These are phyloP conservation scores for Alternaria panax DNA, from an alignment of 2,329 filamentous ascomycete genomes.

Conservation along the genomic window DNA sequence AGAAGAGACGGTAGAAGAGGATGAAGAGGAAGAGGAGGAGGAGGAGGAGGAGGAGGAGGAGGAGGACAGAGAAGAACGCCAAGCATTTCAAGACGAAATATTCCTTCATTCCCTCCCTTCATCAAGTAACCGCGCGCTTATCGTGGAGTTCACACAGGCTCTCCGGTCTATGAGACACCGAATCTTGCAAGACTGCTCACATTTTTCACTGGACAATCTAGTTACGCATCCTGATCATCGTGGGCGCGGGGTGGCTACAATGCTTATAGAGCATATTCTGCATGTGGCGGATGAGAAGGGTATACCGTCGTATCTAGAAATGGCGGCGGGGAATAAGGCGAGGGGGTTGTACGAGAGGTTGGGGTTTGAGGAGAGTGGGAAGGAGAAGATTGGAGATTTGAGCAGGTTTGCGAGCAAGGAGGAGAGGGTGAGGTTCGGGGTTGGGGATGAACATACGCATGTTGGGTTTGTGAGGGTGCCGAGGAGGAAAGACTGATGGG, in stretches of 20 bases:
- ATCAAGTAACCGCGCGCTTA: constrained; percentile 34
- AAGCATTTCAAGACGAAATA: constrained; percentile 32
- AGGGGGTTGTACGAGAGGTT: constrained; percentile 34
- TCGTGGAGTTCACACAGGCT: constrained; percentile 31
- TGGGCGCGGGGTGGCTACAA: constrained; percentile 31
- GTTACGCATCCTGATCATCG: constrained; percentile 38
- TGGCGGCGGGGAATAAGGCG: constrained; percentile 34
- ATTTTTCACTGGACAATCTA: constrained; percentile 38
- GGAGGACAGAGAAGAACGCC: constrained; percentile 30
- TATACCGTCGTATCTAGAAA: constrained; percentile 38
- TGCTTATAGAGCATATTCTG: constrained; percentile 26
- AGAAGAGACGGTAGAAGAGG: no score
- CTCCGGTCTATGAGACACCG: constrained; percentile 23
- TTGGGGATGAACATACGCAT: background rate
- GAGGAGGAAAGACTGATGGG: no score
- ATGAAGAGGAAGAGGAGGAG: no score
- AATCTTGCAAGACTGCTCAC: constrained; percentile 16
- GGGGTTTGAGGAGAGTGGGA: constrained; percentile 35
- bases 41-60: no score
- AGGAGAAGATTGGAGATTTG: constrained; percentile 25
- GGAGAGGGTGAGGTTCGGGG: background rate
- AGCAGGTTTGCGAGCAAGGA: background rate
- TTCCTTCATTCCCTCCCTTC: constrained; percentile 30
- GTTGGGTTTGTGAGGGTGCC: background rate
- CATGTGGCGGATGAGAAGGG: constrained; percentile 24